Conservation (phyloP, 257 asterid genomes). For the Penstemon eatonii region DNA sequence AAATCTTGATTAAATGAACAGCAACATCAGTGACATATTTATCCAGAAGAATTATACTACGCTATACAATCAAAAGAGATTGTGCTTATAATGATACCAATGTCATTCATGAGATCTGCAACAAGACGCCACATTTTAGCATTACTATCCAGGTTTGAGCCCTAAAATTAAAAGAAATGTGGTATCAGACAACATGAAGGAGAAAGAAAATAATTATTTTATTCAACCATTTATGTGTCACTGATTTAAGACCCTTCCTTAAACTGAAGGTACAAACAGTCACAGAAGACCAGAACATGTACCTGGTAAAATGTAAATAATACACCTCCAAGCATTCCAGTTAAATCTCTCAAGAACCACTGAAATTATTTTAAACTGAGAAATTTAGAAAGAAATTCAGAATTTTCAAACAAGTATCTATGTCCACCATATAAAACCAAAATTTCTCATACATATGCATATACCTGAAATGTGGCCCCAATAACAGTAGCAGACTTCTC, state of each 20-base stretch:
- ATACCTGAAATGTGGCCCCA: conserved; percentile 97
- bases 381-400: conserved; percentile 10
- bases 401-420: conserved; percentile 5
- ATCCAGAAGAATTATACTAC: not conserved
- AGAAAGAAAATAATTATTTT: not conserved
- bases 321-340: conserved; percentile 96
- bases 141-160: conserved; percentile 87
- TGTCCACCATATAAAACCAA: conserved; percentile 11
- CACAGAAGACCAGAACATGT: conserved; percentile 6
- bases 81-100: conserved; percentile 48
- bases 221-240: not conserved
- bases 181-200: conserved; percentile 17
- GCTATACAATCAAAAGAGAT: not conserved
- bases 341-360: conserved; percentile 97
- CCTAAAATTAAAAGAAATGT: conserved; percentile 43
- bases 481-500: conserved; percentile 92
- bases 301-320: conserved; percentile 96
- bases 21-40: not conserved
- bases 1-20: not conserved
- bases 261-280: not conserved
- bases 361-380: conserved; percentile 34
- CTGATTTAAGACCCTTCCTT: conserved; percentile 1
- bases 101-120: conserved; percentile 98
- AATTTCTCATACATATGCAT: not conserved
- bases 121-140: conserved; percentile 99